phyloP scores from a whole-genome alignment of 2,329 filamentous ascomycete genomes.

The Diaporthe ilicicola region DNA sequence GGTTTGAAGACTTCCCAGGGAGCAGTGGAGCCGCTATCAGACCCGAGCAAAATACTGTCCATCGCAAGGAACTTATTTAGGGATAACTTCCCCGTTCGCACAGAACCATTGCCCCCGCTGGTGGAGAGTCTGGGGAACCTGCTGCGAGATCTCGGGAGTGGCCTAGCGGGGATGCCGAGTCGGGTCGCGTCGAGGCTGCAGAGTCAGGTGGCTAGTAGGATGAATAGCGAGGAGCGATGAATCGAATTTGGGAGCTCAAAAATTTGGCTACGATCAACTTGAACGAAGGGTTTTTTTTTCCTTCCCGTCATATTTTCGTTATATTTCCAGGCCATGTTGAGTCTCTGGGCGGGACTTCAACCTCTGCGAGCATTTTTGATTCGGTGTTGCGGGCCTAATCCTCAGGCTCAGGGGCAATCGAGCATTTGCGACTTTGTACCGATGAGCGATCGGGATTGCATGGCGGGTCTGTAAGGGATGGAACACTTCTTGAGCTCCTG shows the following conservation, averaged over 20 bases:
- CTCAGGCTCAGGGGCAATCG: neutral
- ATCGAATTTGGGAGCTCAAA: neutral
- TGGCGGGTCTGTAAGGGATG: neutral
- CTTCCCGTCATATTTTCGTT: neutral
- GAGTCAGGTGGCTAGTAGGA: conserved; percentile 31
- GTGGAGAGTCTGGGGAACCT: conserved; percentile 40
- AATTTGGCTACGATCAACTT: neutral
- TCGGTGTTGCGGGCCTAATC: neutral
- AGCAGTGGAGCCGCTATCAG: conserved; percentile 36
- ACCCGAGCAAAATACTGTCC: conserved; percentile 37
- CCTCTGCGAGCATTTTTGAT: neutral
- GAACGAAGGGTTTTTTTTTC: neutral
- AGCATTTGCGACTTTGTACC: neutral
- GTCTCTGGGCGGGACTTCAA: neutral
- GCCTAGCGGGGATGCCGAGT: conserved; percentile 29
- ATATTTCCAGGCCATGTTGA: neutral
- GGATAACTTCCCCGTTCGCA: conserved; percentile 40
- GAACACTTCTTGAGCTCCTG: neutral
- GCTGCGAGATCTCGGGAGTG: conserved; percentile 38
- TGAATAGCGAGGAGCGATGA: conserved; percentile 34
- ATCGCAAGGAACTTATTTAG: conserved; percentile 38
- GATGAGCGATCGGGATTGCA: neutral
- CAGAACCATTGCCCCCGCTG: conserved; percentile 42
- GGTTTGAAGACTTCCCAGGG: conserved; percentile 27
- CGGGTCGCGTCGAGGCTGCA: conserved; percentile 27